phyloP scores from a whole-genome alignment of 2,329 filamentous ascomycete genomes.

The Aspergillus terreus region DNA sequence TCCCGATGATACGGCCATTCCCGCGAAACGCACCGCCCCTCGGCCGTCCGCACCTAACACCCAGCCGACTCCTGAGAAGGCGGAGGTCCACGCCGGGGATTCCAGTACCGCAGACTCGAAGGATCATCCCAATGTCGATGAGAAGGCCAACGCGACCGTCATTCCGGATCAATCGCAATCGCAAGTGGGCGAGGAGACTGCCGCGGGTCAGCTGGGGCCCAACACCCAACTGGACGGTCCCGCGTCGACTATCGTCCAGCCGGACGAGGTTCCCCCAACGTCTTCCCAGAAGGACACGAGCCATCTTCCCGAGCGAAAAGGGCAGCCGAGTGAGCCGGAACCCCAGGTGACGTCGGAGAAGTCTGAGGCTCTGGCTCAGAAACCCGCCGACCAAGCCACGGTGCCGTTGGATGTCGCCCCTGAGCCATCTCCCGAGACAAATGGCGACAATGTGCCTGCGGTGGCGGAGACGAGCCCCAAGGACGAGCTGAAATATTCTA shows the following conservation, averaged over 20 bases:
- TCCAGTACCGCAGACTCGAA: conserved; percentile 39
- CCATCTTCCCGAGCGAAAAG: not conserved
- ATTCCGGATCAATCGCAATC: conserved; percentile 25
- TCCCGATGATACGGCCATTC: conserved; percentile 39
- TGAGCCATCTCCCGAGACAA: conserved; percentile 42
- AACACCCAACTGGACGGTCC: conserved; percentile 34
- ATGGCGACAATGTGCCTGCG: conserved; percentile 59
- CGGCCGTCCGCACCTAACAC: conserved; percentile 33
- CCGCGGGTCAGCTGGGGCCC: conserved; percentile 36
- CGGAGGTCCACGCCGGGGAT: conserved; percentile 35
- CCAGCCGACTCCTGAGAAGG: conserved; percentile 38
- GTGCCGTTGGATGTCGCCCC: conserved; percentile 12
- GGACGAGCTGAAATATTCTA: conserved; percentile 45
- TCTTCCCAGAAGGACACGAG: conserved; percentile 11
- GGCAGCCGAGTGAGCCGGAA: not conserved
- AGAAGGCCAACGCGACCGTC: conserved; percentile 34
- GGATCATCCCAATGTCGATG: conserved; percentile 34
- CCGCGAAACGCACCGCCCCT: conserved; percentile 45
- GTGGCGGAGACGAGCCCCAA: conserved; percentile 40
- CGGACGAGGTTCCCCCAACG: conserved; percentile 10
- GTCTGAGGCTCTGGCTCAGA: conserved; percentile 15
- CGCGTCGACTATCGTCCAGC: conserved; percentile 12
- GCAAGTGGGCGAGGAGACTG: conserved; percentile 24
- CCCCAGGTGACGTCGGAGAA: conserved; percentile 7
- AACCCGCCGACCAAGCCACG: conserved; percentile 16